Evolutionary conservation across 768 basidiomycete genomes (phyloP).

Genomic region (Mycena vulgaris): DNA sequence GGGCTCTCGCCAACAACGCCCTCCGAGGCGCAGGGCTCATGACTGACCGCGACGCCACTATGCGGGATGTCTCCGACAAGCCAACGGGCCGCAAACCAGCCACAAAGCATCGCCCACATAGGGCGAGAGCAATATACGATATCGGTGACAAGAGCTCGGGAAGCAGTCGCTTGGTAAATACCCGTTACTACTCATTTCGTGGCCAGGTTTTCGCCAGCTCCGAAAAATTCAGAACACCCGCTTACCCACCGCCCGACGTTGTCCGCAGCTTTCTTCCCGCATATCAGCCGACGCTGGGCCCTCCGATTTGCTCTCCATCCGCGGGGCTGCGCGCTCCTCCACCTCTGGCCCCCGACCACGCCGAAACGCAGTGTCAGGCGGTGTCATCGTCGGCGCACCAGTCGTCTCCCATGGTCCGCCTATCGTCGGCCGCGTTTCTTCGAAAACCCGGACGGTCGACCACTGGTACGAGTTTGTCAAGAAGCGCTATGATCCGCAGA

Average conservation of each 20-base stretch:
- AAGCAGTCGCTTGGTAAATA: conserved; percentile 80
- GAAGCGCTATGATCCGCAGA: conserved; percentile 79
- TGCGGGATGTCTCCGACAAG: conserved; percentile 79
- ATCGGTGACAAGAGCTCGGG: conserved; percentile 67
- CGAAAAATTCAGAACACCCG: conserved; percentile 50
- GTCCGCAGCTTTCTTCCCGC: conserved; percentile 59
- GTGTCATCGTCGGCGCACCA: conserved; percentile 39
- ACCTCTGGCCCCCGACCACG: conserved; percentile 68
- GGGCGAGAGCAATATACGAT: conserved; percentile 72
- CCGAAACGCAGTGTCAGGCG: conserved; percentile 67
- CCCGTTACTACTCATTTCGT: conserved; percentile 50
- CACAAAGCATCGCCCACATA: conserved; percentile 74
- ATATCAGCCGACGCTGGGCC: conserved; percentile 55
- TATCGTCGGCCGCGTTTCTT: conserved; percentile 41
- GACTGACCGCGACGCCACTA: conserved; percentile 77
- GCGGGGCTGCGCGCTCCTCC: conserved; percentile 71
- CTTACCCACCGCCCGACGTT: conserved; percentile 56
- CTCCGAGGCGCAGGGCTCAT: conserved; percentile 82
- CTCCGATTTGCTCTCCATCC: conserved; percentile 73
- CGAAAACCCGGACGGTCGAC: conserved; percentile 61
- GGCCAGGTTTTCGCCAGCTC: conserved; percentile 56
- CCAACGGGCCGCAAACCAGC: conserved; percentile 82
- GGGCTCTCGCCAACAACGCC: conserved; percentile 72
- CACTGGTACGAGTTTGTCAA: conserved; percentile 84
- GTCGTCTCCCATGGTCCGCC: conserved; percentile 32